Percentiles rank a stretch among this genome's conserved stretches.
These are phyloP conservation scores for Gossypium mustelinum DNA, from an alignment of 345 rosid genomes.

Conservation along the genomic window DNA sequence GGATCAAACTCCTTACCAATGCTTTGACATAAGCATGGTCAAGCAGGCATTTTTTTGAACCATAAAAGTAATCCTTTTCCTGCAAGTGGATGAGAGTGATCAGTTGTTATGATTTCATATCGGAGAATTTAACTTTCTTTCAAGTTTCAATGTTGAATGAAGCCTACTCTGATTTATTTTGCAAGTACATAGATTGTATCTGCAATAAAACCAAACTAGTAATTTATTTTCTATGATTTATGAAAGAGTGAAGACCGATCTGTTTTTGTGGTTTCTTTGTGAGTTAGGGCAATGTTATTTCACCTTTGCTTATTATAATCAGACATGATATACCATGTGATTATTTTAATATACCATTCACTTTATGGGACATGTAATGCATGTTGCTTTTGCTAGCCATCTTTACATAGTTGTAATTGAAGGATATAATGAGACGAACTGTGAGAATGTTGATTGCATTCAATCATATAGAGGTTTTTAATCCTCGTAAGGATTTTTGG, in stretches of 20 bases:
- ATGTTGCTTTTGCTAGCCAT: not conserved
- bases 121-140: not conserved
- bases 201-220: not conserved
- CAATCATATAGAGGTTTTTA: not conserved
- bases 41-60: conserved; percentile 9
- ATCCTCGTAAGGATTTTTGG: not conserved
- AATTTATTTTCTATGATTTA: not conserved
- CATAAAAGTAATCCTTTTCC: not conserved
- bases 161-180: not conserved
- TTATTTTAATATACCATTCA: not conserved
- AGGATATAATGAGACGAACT: not conserved
- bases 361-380: not conserved
- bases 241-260: not conserved
- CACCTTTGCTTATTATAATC: too few relatives aligned
- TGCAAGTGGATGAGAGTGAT: not conserved
- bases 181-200: not conserved
- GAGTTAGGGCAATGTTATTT: not conserved
- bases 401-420: not conserved
- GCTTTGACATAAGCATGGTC: not conserved
- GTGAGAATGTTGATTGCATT: not conserved
- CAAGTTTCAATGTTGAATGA: not conserved
- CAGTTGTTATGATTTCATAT: not conserved
- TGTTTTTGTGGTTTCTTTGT: not conserved
- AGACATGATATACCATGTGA: not conserved
- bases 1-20: conserved; percentile 6